These are phyloP conservation scores for Podospora fimiseda DNA, from an alignment of 495 filamentous ascomycete species.

Conservation along the genomic window DNA sequence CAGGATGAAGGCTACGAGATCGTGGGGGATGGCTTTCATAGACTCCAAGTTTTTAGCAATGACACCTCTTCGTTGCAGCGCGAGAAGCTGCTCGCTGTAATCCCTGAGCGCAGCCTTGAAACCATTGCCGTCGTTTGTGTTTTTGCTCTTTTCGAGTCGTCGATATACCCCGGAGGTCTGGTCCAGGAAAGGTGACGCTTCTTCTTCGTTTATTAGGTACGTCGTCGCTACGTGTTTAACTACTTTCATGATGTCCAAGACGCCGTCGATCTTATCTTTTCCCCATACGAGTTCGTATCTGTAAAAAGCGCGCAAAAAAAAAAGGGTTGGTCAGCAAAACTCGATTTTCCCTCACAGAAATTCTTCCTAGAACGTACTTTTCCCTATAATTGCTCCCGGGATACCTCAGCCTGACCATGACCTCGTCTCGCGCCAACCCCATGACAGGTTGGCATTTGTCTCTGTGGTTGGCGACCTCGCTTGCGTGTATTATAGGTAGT, in stretches of 20 bases:
- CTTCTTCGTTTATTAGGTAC: slow-evolving; percentile 67
- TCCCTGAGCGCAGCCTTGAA: slow-evolving; percentile 64
- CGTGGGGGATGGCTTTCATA: slow-evolving; percentile 57
- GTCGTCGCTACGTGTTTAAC: slow-evolving; percentile 65
- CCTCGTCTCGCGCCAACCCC: slow-evolving; percentile 42
- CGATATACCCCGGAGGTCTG: slow-evolving; percentile 67
- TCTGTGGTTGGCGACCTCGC: slow-evolving; percentile 53
- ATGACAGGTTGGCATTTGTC: slow-evolving; percentile 43
- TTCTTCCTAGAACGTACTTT: too few species aligned
- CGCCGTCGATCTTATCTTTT: slow-evolving; percentile 75
- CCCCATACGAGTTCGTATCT: slow-evolving; percentile 75
- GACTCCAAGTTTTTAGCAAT: slow-evolving; percentile 62
- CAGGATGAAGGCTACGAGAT: slow-evolving; percentile 73
- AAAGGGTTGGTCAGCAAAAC: too few species aligned
- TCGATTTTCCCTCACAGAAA: too few species aligned
- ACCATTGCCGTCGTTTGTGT: slow-evolving; percentile 55
- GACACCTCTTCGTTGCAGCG: slow-evolving; percentile 54
- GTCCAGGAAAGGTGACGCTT: slow-evolving; percentile 60
- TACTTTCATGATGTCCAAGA: slow-evolving; percentile 76
- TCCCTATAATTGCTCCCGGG: slow-evolving; percentile 64
- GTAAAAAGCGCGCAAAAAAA: neutral
- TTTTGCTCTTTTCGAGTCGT: slow-evolving; percentile 58
- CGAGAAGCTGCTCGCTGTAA: slow-evolving; percentile 65
- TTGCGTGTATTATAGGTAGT: slow-evolving; percentile 55
- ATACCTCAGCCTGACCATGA: slow-evolving; percentile 61